Base-by-base conservation (phyloP, 495 filamentous ascomycete species). In the Penicillium antarcticum region DNA sequence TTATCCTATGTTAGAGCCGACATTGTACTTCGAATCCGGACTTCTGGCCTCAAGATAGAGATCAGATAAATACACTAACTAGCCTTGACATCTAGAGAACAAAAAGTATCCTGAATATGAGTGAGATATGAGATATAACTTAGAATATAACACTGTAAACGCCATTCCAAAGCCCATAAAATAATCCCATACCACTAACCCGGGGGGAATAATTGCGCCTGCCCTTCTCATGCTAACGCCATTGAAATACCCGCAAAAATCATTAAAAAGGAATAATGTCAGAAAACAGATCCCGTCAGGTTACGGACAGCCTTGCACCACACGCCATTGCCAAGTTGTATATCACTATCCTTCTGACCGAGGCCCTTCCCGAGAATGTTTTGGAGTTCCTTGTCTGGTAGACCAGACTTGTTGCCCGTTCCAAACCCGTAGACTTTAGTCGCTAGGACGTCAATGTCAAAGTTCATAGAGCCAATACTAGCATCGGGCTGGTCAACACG, bases 341-440 rank as follows among this genome's bases (percentile, higher is more conserved):
- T 5, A 57, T 48, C 14, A 3, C 53, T 54, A 8, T 63, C 56
- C 21, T 42, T 51, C 41, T 46, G 56, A 4, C 44, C 54, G 18
- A 76, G 56, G 9, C 64, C 62, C 42, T 66, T 67, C 37, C 53
- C 52, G 8, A 76, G 65, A 23, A 75, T 70, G 43, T 52, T 63
- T 41, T 62, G 65, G 65, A 76, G 69, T 26, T 76, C 67, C 7
- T 55, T 57, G 18, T 72, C 68, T 0, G 73, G 64, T 0, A 72
- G 42, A 19, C 67, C 68, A 1, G 58, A 60, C 37, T 62, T 59
- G 34, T 61, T 69, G 2, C 43, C 60, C 9, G 56, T 43, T 9
- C 65, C 69, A 33, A 77, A 77, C 7, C 74, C 74, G 36, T 77
- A 77, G 43, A 77, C 65, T 47, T 77, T 77, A 32, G 65, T 74